Evolutionary conservation across 2,329 filamentous ascomycete species (phyloP), one percentile per base, ranked within the genome.

Genomic region (Chaetomium strumarium): DNA sequence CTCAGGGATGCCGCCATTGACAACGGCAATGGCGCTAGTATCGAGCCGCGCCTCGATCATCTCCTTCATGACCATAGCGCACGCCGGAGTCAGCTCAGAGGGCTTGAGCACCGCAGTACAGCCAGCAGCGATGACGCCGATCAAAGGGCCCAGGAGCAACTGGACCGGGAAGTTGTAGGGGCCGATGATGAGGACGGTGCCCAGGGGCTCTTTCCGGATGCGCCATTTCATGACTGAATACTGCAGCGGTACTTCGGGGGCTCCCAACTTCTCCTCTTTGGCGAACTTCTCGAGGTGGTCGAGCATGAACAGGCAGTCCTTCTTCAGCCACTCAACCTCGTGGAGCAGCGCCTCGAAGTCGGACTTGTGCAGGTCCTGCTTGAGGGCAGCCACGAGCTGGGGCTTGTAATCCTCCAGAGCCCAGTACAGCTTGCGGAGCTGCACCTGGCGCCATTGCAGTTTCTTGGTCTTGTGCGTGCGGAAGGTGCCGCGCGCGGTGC

Each of bases 401-500:
- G 82, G 75, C 52, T 84, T 78, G 67, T 88, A 85, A 75, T 97
- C 92, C 59, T 83, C 83, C 60, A 96, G 69, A 8, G 81, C 90
- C 93, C 93, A 97, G 76, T 96, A 97, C 52, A 97, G 84, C 78
- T 90, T 92, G 62, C 91, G 86, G 56, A 99, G 82, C 77, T 97
- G 93, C 50, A 82, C 77, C 58, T 91, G 76, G 58, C 93, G 84
- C 74, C 86, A 97, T 64, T 88, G 80, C 55, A 96, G 67, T 50
- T 88, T 79, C 66, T 90, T 90, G 40, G 91, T 96, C 72, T 85
- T 87, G 68, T 90, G 84, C 16, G 87, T 79, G 62, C 79, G 77
- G 72, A 89, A 97, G n/a, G 85, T 83, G 47, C 76, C 71, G 64
- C 84, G 84, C 40, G 86, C 72, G 7, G 73, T 78, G 52, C 79